A percentile compares a stretch with the other conserved stretches of the same genome.
phyloP scores from a whole-genome alignment of 305 asterid genomes.

The Fraxinus sp. region DNA sequence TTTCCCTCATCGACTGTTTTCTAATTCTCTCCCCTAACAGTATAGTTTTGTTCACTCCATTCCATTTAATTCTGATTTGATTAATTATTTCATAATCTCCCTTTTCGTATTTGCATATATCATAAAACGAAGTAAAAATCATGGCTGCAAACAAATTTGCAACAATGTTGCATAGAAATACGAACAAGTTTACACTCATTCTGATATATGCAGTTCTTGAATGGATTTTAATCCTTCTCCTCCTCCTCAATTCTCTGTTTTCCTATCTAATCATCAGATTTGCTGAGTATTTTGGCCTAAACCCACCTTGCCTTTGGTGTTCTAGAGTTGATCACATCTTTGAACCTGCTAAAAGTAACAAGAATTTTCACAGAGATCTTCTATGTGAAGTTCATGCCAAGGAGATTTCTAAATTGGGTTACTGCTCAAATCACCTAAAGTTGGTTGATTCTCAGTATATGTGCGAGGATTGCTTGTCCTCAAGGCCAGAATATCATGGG shows the following conservation, averaged over 20 bases:
- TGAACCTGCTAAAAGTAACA: conserved; percentile 39
- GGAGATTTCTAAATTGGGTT: conserved; percentile 69
- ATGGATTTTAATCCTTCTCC: conserved; percentile 72
- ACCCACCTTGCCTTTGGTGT: conserved; percentile 90
- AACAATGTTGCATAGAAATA: conserved; percentile 70
- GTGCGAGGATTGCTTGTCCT: conserved; percentile 87
- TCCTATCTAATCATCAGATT: conserved; percentile 76
- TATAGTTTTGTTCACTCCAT: conserved; percentile 6
- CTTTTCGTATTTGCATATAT: conserved; percentile 26
- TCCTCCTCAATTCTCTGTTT: conserved; percentile 73
- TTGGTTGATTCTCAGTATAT: conserved; percentile 54
- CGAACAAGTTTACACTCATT: conserved; percentile 71
- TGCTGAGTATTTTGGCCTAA: conserved; percentile 68
- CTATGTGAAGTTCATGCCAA: conserved; percentile 70
- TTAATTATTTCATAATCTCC: background rate
- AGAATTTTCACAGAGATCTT: conserved; percentile 55
- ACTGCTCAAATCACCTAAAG: conserved; percentile 63
- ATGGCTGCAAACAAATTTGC: conserved; percentile 94
- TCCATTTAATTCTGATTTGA: background rate
- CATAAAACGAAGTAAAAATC: conserved; percentile 17
- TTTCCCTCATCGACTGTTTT: conserved; percentile 19
- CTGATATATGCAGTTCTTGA: conserved; percentile 81
- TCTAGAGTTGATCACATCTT: conserved; percentile 68
- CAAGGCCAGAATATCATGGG: conserved; percentile 42
- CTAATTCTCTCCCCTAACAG: conserved; percentile 17